Evolutionary conservation across 306 rosid genomes (phyloP), one percentile per base, ranked within the genome.

Genomic region (Heteromeles arbutifolia): DNA sequence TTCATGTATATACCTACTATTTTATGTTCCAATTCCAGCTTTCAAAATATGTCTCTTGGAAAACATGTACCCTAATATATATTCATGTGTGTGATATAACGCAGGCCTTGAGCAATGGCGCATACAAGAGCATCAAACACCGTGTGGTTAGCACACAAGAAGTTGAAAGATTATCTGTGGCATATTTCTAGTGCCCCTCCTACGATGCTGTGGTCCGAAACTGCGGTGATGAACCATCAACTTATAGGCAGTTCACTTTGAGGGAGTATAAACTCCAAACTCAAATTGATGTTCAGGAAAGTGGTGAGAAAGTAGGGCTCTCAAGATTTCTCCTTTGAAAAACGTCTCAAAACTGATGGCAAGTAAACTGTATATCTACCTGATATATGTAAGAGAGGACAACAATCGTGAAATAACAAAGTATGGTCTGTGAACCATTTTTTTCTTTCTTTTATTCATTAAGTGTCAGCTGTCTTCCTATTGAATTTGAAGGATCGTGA

Each of bases 61-160:
- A 48, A 48, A 48, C 53, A 14, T 48, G 17, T 14, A 48, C 19
- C 53, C 19, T 48, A 14, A 15, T 48, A 48, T 48, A n/a, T 75
- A 22, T 65, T 10, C 13, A 5, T 21, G 3, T 48, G 11, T 65
- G 26, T 18, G 8, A 21, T 29, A 34, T 72, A 57, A 48, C 69
- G 82, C 85, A 87, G 96, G 96, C 93, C 58, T 11, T 88, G 79
- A 90, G 95, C 88, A 93, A 93, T 85, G 92, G 83, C 19, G 75
- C 67, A 18, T 93, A 89, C 86, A 85, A 54, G 53, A 93, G 97
- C 89, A 83, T 87, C 9, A 85, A 65, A 54, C 97, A 93, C 82
- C 26, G 85, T 78, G 98, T 89, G 67, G 64, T 85, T 28, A 83
- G 81, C 8, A 54, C 76, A 41, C 78, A 77, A 75, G 82, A 53